A percentile compares a stretch with the other conserved stretches of the same genome.
Conservation (phyloP, 352 stramenopile species). For the Pythium vanterpoolii region DNA sequence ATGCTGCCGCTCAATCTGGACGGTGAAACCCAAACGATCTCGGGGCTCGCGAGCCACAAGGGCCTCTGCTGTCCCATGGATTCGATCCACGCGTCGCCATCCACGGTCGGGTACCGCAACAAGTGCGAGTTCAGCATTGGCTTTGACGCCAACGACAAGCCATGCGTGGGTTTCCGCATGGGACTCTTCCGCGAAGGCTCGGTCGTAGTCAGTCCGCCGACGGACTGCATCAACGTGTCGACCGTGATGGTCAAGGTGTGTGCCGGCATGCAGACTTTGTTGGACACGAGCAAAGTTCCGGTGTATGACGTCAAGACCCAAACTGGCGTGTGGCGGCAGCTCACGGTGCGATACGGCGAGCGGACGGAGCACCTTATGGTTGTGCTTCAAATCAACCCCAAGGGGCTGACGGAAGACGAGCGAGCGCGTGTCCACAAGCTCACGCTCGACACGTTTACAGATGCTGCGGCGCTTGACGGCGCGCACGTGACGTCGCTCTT, state of each 20-base stretch:
- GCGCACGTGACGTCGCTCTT: conserved; percentile 86
- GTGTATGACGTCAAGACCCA: conserved; percentile 77
- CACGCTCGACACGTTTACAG: conserved; percentile 44
- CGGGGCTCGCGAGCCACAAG: conserved; percentile 78
- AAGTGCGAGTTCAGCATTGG: conserved; percentile 98
- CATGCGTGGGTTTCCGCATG: conserved; percentile 86
- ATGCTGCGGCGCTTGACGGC: conserved; percentile 14
- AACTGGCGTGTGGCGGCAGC: conserved; percentile 65
- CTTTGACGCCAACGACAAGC: conserved; percentile 64
- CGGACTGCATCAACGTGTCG: conserved; percentile 79
- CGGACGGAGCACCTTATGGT: conserved; percentile 74
- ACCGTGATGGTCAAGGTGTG: conserved; percentile 81
- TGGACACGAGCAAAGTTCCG: conserved; percentile 51
- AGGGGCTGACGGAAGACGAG: conserved; percentile 32
- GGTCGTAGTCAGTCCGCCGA: conserved; percentile 59
- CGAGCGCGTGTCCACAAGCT: conserved; percentile 36
- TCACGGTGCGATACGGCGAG: conserved; percentile 71
- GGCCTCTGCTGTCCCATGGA: conserved; percentile 84
- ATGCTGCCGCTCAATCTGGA: conserved; percentile 28
- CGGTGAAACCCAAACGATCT: conserved; percentile 26
- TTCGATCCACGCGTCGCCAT: conserved; percentile 81
- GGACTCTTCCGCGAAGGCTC: conserved; percentile 78
- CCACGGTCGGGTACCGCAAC: conserved; percentile 92
- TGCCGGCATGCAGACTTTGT: conserved; percentile 52
- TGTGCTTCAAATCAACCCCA: conserved; percentile 70